A percentile compares a stretch with the other conserved stretches of the same genome.
Conservation (phyloP, 2,329 filamentous ascomycete species). For the Epichloe sp. region DNA sequence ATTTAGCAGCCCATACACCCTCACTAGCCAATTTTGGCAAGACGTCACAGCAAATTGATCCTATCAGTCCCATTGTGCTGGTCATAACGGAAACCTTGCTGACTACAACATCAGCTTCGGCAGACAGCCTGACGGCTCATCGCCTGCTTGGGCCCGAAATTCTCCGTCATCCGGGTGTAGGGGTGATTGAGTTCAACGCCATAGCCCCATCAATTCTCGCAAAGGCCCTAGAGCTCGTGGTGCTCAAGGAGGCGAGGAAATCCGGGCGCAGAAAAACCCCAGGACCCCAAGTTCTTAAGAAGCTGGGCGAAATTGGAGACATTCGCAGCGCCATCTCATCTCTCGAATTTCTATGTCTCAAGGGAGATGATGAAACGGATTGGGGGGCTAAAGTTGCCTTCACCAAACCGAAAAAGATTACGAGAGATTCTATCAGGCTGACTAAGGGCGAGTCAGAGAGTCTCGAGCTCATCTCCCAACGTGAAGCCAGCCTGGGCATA, state of each 20-base stretch:
- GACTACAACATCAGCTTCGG: constrained; percentile 69
- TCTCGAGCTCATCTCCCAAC: constrained; percentile 66
- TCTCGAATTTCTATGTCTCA: constrained; percentile 81
- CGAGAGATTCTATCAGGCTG: constrained; percentile 43
- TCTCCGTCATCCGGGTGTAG: constrained; percentile 64
- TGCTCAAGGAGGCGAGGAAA: constrained; percentile 72
- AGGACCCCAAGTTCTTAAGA: constrained; percentile 64
- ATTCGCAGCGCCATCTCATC: constrained; percentile 86
- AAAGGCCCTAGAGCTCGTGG: constrained; percentile 70
- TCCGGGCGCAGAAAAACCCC: constrained; percentile 65
- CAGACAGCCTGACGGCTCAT: constrained; percentile 88
- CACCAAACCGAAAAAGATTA: constrained; percentile 51
- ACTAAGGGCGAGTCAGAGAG: constrained; percentile 71
- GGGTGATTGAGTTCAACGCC: constrained; percentile 81
- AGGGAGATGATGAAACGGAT: constrained; percentile 59
- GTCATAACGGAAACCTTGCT: constrained; percentile 84
- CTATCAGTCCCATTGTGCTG: constrained; percentile 65
- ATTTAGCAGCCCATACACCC: constrained; percentile 54
- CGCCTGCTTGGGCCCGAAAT: constrained; percentile 79
- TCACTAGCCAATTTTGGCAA: constrained; percentile 35
- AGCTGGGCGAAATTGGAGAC: constrained; percentile 76
- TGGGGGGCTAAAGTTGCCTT: constrained; percentile 66
- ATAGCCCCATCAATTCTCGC: constrained; percentile 76
- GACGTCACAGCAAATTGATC: constrained; percentile 25
- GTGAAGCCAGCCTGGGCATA: constrained; percentile 82